Evolutionary conservation across 306 rosid species (phyloP), one percentile per base, ranked within the genome.

Genomic region (Comarum palustre): DNA sequence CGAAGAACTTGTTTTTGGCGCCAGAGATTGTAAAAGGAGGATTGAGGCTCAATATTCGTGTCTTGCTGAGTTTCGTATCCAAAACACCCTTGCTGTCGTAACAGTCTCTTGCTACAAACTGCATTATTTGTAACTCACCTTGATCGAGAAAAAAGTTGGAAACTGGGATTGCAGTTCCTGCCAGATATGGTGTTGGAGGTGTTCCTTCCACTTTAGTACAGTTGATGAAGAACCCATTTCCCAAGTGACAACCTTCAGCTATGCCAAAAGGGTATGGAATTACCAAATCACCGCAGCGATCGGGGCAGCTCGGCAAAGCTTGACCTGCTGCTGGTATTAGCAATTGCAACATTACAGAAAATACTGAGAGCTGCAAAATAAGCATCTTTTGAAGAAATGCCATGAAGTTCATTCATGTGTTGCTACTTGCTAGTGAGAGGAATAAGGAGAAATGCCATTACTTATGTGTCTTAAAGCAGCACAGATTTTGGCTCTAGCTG

Each of bases 191-290:
- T 34, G 45, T 74, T 20, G 64, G 77, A 32, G 50, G 39, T 48
- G 27, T 15, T 8, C 64, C 64, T 60, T n/a, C 7, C 24, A 58
- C 34, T 32, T 36, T 24, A 25, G 54, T 19, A 29, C 76, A 77
- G 9, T n/a, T 17, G 45, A 77, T n/a, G 54, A 15, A 5, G 20
- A 77, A 70, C 36, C 62, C 68, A 6, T 47, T 46, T 32, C 47
- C 57, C 69, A 61, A 34, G 14, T 32, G 48, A 48, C 76, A 77
- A 1, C 66, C 76, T 4, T 61, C 3, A 22, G 64, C 13, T 29
- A 61, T 32, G 52, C 81, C 81, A 63, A 77, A 77, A 10, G 81
- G 81, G 15, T 70, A 77, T n/a, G 81, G 81, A 51, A 70, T 48
- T 1, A 6, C 4, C 31, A 69, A 22, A 46, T 69, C 43, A 0